These are phyloP conservation scores for Sporisorium exsertum DNA, from an alignment of 1,284 basidiomycete species.

Conservation along the genomic window DNA sequence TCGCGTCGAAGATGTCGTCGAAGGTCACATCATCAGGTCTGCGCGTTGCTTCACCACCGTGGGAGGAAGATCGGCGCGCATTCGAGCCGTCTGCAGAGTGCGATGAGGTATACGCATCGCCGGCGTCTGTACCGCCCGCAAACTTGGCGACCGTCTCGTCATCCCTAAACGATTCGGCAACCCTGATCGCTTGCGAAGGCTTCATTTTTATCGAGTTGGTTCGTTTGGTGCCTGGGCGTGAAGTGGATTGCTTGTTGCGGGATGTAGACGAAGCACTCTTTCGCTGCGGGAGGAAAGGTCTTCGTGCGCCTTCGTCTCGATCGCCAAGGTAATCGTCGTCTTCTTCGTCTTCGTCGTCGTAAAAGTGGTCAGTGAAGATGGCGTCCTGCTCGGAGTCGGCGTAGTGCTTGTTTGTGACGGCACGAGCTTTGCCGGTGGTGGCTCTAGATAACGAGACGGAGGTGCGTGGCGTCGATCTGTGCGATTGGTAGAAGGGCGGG, in stretches of 20 bases:
- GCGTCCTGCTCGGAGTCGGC: slow-evolving; percentile 18
- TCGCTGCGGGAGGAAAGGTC: slow-evolving; percentile 22
- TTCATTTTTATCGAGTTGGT: slow-evolving; percentile 48
- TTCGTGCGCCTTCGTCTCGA: slow-evolving; percentile 13
- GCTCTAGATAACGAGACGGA: slow-evolving; percentile 25
- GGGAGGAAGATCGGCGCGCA: background rate
- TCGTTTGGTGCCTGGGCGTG: slow-evolving; percentile 15
- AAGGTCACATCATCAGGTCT: slow-evolving; percentile 25
- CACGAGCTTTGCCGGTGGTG: slow-evolving; percentile 20
- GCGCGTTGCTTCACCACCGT: slow-evolving; percentile 4
- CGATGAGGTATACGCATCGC: background rate
- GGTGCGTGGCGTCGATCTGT: slow-evolving; percentile 32
- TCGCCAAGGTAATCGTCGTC: slow-evolving; percentile 9
- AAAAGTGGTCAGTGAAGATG: slow-evolving; percentile 36
- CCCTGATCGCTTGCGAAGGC: slow-evolving; percentile 23
- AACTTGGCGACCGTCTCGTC: slow-evolving; percentile 29
- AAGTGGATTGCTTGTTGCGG: slow-evolving; percentile 9
- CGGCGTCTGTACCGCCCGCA: background rate
- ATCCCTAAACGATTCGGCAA: slow-evolving; percentile 14
- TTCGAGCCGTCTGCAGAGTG: background rate
- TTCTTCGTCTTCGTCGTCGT: slow-evolving; percentile 33
- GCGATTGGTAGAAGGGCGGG: slow-evolving; percentile 36
- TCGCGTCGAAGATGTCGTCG: slow-evolving; percentile 52
- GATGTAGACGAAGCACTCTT: slow-evolving; percentile 14
- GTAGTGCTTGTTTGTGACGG: slow-evolving; percentile 1